phyloP scores from a whole-genome alignment of 108 stramenopile species.

The Mediolabrus comicus region DNA sequence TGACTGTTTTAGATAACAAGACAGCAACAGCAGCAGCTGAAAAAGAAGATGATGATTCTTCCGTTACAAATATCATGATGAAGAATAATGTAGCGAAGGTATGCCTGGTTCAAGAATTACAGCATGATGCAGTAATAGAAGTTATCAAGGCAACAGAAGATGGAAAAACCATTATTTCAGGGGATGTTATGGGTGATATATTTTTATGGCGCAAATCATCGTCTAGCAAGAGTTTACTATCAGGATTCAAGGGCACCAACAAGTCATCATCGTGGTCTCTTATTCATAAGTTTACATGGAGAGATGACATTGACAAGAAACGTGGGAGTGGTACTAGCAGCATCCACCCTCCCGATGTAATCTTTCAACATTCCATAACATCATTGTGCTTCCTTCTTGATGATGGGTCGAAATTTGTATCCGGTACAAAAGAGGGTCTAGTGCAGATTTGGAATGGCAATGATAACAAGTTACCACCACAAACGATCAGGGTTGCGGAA shows the following conservation, averaged over 20 bases:
- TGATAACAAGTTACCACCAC: not conserved
- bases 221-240: not conserved
- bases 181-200: not conserved
- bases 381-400: not conserved
- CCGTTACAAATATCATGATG: not conserved
- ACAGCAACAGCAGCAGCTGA: no score
- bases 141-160: not conserved
- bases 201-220: not conserved
- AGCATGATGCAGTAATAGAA: not conserved
- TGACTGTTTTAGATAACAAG: not conserved
- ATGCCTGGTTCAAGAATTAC: not conserved
- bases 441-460: not conserved
- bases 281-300: not conserved
- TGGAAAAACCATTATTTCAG: not conserved
- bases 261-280: not conserved
- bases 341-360: no score
- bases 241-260: not conserved
- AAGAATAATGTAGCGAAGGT: not conserved
- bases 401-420: not conserved
- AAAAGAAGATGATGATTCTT: not conserved
- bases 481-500: not conserved
- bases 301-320: not conserved
- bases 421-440: not conserved
- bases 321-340: no score
- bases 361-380: not conserved